Conservation (phyloP, 176 grass and related monocot species). For the Musa schizocarpa region DNA sequence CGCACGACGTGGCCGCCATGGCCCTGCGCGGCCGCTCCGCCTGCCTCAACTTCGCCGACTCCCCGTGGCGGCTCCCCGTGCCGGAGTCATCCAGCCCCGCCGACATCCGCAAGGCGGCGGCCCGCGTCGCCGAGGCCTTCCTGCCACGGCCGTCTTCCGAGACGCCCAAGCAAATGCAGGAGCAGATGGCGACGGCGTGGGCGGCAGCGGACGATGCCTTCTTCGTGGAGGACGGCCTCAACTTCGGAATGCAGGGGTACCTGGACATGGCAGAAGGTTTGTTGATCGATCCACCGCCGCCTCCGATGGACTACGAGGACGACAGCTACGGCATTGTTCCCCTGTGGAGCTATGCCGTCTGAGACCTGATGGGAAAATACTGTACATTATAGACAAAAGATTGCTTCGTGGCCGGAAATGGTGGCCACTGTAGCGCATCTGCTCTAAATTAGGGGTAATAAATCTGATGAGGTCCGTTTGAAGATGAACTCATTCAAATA, state of each 20-base stretch:
- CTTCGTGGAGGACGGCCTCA: slow-evolving; percentile 32
- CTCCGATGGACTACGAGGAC: slow-evolving; percentile 17
- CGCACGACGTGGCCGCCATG: slow-evolving; percentile 79
- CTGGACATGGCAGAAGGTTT: slow-evolving; percentile 85
- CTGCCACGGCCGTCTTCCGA: background rate
- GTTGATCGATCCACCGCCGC: slow-evolving; percentile 70
- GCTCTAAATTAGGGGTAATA: too few species aligned
- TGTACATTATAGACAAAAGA: too few species aligned
- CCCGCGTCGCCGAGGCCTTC: slow-evolving; percentile 43
- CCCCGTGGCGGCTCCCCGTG: slow-evolving; percentile 34
- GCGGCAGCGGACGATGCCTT: background rate
- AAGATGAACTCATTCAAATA: too few species aligned
- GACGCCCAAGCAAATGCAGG: background rate
- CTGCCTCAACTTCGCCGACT: slow-evolving; percentile 96
- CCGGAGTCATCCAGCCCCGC: slow-evolving; percentile 36
- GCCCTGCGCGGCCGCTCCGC: slow-evolving; percentile 59
- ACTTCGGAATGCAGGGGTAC: slow-evolving; percentile 83
- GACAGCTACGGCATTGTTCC: slow-evolving; percentile 31
- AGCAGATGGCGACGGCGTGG: background rate
- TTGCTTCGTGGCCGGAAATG: too few species aligned
- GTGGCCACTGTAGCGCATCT: too few species aligned
- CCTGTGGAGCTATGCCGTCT: slow-evolving; percentile 61
- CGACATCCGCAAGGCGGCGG: slow-evolving; percentile 49
- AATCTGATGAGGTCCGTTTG: too few species aligned
- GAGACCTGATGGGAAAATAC: background rate